These are phyloP conservation scores for Spiraea crenata DNA, from an alignment of 331 rosid species.

Conservation along the genomic window DNA sequence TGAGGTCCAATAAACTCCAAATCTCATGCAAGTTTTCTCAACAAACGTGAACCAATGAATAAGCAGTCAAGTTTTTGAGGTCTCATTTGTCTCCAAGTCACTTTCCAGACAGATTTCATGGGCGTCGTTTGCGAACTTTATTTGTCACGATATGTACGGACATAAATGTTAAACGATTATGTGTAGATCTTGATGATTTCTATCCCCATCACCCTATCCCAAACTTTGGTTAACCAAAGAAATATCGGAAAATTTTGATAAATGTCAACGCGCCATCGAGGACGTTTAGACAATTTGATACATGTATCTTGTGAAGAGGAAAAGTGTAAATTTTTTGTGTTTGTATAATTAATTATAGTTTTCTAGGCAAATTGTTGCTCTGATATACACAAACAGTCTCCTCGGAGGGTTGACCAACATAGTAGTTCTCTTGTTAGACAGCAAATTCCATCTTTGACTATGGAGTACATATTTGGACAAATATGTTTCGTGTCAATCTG, in stretches of 20 bases:
- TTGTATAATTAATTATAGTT: no score
- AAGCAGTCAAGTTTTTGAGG: conserved; percentile 13
- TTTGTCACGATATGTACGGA: neutral
- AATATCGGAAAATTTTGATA: neutral
- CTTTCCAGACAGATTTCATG: neutral
- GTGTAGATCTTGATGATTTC: neutral
- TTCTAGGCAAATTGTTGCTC: no score
- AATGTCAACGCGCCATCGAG: no score
- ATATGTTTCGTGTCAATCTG: neutral
- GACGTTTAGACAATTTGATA: no score
- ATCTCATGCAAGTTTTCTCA: neutral
- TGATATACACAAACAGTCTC: neutral
- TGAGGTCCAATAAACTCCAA: neutral
- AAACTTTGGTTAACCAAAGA: neutral
- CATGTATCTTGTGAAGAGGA: no score
- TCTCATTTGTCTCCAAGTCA: neutral
- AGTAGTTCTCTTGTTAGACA: neutral
- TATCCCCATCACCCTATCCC: neutral
- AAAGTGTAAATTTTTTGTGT: no score
- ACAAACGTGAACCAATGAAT: neutral
- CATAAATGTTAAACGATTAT: no score
- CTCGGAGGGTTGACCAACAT: neutral
- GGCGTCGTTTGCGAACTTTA: neutral
- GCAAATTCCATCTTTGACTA: neutral
- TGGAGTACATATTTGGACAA: neutral